Evolutionary conservation across 2,329 filamentous ascomycete genomes (phyloP), one percentile per base, ranked within the genome.

Genomic region (Elsinoe fawcettii): DNA sequence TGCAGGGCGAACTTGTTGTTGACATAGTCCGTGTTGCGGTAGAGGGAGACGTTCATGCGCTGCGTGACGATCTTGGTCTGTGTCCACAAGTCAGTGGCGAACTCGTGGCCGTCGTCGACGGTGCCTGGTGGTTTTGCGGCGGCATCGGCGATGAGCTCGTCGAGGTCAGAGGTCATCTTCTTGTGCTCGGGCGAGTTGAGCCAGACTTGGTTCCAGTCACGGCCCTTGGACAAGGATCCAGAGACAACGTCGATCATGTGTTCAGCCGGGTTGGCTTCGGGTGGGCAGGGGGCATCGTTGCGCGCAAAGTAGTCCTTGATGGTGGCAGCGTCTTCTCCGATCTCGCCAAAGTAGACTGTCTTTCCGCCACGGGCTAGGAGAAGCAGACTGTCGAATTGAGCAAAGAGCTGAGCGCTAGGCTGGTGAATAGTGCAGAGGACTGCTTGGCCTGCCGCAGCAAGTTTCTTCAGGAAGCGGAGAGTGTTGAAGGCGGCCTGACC

Each of bases 391-490:
- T 88, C 85, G 59, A 88, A 88, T 30, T 84, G 76, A 7, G 82
- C 77, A 56, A 88, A 87, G 0, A 88, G 72, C 8, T 83, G 78
- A 0, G 83, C 81, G 1, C 82, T 85, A 0, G 85, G 85, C 67
- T 88, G 85, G 63, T 88, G 85, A 39, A 88, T 87, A 0, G 85
- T 88, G 59, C 83, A 82, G 1, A 88, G 71, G 1, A 88, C 80
- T 3, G 85, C 83, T 63, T 88, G 85, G 0, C 85, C 85, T 1
- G 77, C 78, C 51, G 82, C 79, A 6, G 84, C 83, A 0, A 88
- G 75, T 66, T 86, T 86, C 9, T 82, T 75, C 16, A 88, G 66
- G 69, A 87, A 86, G 0, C 82, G 79, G 5, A 86, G 77, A 0
- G 80, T 85, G 60, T 82, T 82, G 66, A 77, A 85, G 0, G 86